Percentiles rank a stretch among this genome's conserved stretches.
Evolutionary conservation across 2,329 filamentous ascomycete species (phyloP).

Genomic region (Penicillium sp.): DNA sequence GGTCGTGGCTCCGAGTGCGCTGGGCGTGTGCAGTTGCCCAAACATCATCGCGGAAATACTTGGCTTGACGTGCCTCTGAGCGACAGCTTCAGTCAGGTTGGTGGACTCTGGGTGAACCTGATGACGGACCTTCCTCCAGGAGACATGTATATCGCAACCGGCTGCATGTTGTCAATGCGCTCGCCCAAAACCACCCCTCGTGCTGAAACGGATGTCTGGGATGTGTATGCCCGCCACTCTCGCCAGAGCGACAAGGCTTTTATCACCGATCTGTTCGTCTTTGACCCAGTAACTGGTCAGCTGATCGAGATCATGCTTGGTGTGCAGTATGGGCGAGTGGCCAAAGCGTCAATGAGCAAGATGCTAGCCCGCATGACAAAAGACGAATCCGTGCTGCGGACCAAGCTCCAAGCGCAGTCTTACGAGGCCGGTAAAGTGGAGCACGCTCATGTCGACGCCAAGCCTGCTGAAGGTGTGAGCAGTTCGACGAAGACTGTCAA

Average conservation of each 20-base stretch:
- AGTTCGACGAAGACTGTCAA: not conserved
- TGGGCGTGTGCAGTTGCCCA: too few species aligned
- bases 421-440: too few species aligned
- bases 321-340: constrained; percentile 26
- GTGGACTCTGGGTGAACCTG: constrained; percentile 40
- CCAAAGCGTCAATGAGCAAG: constrained; percentile 21
- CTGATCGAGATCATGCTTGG: constrained; percentile 34
- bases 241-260: constrained; percentile 20
- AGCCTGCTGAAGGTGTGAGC: too few species aligned
- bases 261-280: constrained; percentile 35
- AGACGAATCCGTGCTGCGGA: not conserved
- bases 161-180: constrained; percentile 30
- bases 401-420: too few species aligned
- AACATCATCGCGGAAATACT: constrained; percentile 14
- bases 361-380: constrained; percentile 8
- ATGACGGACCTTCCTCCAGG: constrained; percentile 26
- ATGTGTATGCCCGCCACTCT: constrained; percentile 28
- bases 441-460: too few species aligned
- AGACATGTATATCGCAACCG: constrained; percentile 34
- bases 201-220: too few species aligned
- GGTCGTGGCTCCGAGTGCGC: constrained; percentile 21
- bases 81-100: constrained; percentile 36
- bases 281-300: constrained; percentile 24
- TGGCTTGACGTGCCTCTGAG: constrained; percentile 28
- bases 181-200: constrained; percentile 25